Evolutionary conservation across 2,329 filamentous ascomycete species (phyloP), one percentile per base, ranked within the genome.

Genomic region (Xylariomycetidae sp.): DNA sequence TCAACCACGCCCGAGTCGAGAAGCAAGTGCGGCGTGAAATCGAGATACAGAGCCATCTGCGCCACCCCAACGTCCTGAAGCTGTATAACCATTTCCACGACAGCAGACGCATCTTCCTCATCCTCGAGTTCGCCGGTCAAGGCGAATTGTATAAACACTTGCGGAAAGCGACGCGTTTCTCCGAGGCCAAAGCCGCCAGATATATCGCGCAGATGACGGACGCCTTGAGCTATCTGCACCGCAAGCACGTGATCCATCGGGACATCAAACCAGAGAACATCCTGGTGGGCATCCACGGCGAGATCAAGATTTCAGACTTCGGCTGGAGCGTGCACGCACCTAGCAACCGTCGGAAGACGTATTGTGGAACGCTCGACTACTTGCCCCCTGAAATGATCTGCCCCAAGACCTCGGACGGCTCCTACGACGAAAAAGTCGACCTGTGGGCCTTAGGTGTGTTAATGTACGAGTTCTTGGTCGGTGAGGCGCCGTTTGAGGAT

Each of bases 201-300:
- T 94, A 90, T 60, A 80, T 92, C 43, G 86, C 86, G 3, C 87
- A 94, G 62, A 92, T 92, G 86, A 85, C 85, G 12, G 83, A 83
- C 27, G 88, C 88, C 1, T 67, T 95, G 49, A 82, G 82, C 48
- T 97, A 96, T 56, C 74, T 96, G 28, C 89, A 96, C 69, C 88
- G 88, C 59, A 97, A 97, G 69, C 88, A 96, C 60, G 86, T 97
- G 49, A 97, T 97, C 67, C 90, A 97, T 63, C 77, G 89, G 38
- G 89, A 97, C 53, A 97, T 97, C 67, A 97, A 97, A 69, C 89
- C 89, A 3, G 89, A 97, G 64, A 97, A 97, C 54, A 97, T 97
- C 45, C 74, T 97, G 15, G 83, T 97, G 18, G 90, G 90, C 11
- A 88, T 97, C 40, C 90, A 97, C 57, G 92, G 89, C 46, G 92